These are phyloP conservation scores for Malus hybrid DNA, from an alignment of 331 rosid genomes.

Conservation along the genomic window DNA sequence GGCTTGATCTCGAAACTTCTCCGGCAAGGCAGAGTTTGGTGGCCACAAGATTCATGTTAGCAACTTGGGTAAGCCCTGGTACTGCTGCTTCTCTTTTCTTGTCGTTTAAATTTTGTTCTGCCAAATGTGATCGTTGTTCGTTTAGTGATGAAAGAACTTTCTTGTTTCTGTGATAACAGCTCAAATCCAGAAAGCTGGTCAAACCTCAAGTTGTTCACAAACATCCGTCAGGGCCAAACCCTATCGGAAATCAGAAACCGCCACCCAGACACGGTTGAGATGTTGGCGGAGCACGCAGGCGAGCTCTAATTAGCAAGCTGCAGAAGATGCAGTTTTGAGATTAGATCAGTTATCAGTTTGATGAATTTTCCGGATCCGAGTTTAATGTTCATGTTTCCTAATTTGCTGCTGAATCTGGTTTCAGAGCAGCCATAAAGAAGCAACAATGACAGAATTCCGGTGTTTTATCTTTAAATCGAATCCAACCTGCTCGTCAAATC, in stretches of 20 bases:
- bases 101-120: too few species aligned
- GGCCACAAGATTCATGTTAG: constrained; percentile 7
- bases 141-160: neutral
- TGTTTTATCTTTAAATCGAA: neutral
- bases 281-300: neutral
- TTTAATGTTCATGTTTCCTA: neutral
- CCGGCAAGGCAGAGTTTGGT: constrained; percentile 9
- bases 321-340: neutral
- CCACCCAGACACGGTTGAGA: constrained; percentile 20
- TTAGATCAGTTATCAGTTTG: neutral
- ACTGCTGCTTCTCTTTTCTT: neutral
- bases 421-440: too few species aligned
- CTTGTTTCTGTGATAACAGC: constrained; percentile 8
- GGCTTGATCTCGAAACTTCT: neutral
- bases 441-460: too few species aligned
- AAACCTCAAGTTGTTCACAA: constrained; percentile 1
- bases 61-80: constrained; percentile 9
- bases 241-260: constrained; percentile 31
- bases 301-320: constrained; percentile 4
- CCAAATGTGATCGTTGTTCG: neutral
- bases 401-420: neutral
- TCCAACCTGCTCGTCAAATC: too few species aligned
- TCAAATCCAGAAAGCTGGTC: constrained; percentile 10
- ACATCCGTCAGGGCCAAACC: constrained; percentile 38
- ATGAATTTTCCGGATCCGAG: neutral